phyloP scores from a whole-genome alignment of 129 eudicot species.

The Lonicera japonica region DNA sequence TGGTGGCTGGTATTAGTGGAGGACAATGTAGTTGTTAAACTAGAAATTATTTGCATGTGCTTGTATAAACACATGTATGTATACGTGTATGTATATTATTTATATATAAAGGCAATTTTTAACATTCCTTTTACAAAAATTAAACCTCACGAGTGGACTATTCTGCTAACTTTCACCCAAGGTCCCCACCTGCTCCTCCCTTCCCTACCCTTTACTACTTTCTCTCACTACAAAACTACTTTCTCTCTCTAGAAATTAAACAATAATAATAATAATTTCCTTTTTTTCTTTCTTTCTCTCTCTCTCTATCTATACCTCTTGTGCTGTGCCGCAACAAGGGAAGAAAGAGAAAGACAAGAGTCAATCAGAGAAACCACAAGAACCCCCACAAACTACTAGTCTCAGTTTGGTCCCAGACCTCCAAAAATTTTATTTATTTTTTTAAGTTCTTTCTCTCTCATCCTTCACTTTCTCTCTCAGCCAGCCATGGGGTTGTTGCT shows the following conservation, averaged over 20 bases:
- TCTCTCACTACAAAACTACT: background rate
- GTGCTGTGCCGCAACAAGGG: background rate
- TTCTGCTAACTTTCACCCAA: slow-evolving; percentile 3
- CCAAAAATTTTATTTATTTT: slow-evolving; percentile 4
- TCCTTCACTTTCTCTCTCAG: slow-evolving; percentile 11
- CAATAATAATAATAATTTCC: too few relatives aligned
- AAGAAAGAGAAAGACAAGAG: slow-evolving; percentile 37
- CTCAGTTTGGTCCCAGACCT: slow-evolving; percentile 32
- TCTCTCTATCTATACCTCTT: slow-evolving; percentile 18
- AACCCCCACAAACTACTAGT: slow-evolving; percentile 49
- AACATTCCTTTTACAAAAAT: slow-evolving; percentile 16
- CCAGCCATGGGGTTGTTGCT: slow-evolving; percentile 1
- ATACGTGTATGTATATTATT: too few relatives aligned
- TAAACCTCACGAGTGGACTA: slow-evolving; percentile 19
- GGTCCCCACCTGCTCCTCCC: slow-evolving; percentile 6
- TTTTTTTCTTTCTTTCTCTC: background rate
- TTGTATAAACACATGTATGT: too few relatives aligned
- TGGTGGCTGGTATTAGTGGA: too few relatives aligned
- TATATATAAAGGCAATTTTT: background rate
- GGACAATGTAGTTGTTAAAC: too few relatives aligned
- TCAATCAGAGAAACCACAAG: slow-evolving; percentile 34
- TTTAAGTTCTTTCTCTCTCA: slow-evolving; percentile 14
- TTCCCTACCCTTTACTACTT: background rate
- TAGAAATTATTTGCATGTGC: too few relatives aligned
- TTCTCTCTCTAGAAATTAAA: slow-evolving; percentile 19